A percentile compares a stretch with the other conserved stretches of the same genome.
Conservation (phyloP, 2,329 filamentous ascomycete genomes). For the Dichotomopilus funicola region DNA sequence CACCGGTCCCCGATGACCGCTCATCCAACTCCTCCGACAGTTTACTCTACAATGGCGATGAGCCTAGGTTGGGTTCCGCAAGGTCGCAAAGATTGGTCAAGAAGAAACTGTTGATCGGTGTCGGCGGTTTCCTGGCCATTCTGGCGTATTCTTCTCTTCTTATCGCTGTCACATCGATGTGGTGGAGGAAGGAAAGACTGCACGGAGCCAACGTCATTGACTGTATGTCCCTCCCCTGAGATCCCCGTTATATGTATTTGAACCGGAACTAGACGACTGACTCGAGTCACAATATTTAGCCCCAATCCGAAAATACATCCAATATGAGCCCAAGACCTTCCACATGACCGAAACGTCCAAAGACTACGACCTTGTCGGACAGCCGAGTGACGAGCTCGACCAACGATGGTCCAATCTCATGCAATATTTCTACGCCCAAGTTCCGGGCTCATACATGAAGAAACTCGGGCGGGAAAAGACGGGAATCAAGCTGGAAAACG, state of each 20-base stretch:
- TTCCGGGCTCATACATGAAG: neutral
- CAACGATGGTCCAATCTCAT: neutral
- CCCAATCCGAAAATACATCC: neutral
- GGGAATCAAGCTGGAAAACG: neutral
- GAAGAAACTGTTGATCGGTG: neutral
- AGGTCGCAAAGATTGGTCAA: neutral
- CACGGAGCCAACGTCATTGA: conserved; percentile 1
- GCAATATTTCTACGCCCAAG: neutral
- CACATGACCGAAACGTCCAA: neutral
- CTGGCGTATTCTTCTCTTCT: neutral
- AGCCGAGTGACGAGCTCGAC: neutral
- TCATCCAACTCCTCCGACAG: neutral
- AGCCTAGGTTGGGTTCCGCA: neutral
- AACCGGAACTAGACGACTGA: neutral
- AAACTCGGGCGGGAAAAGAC: conserved; percentile 1
- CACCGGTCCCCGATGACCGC: neutral
- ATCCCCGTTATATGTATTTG: neutral
- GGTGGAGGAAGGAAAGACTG: neutral
- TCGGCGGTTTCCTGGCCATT: neutral
- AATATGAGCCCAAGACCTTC: neutral
- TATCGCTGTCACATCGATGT: neutral
- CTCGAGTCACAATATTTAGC: neutral
- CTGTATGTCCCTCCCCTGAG: neutral
- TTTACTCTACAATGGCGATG: neutral
- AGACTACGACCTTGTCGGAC: neutral